Percentiles rank a stretch among this genome's conserved stretches.
Evolutionary conservation across 2,329 filamentous ascomycete species (phyloP).

Genomic region (Monilinia laxa): DNA sequence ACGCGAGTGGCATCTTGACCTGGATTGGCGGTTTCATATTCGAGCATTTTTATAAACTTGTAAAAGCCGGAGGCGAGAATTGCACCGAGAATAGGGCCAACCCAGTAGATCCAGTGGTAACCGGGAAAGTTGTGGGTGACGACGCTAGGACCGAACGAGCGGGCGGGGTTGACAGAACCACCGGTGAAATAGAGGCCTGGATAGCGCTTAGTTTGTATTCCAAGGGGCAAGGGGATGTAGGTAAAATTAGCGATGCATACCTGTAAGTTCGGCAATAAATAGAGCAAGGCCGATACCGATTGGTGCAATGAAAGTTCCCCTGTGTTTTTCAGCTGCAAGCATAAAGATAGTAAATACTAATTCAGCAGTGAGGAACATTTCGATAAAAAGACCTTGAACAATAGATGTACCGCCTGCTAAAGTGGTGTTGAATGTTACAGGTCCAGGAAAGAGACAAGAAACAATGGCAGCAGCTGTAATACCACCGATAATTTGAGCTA

Average conservation of each 20-base stretch:
- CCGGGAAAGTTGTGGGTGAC: conserved; percentile 44
- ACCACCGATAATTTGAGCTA: conserved; percentile 41
- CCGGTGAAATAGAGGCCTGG: conserved; percentile 50
- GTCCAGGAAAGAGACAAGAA: conserved; percentile 39
- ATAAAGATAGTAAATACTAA: conserved; percentile 53
- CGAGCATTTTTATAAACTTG: conserved; percentile 49
- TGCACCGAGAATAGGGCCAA: conserved; percentile 52
- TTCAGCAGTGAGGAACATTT: conserved; percentile 49
- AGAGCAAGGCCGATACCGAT: conserved; percentile 49
- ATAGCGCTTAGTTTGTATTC: not conserved
- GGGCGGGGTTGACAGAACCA: conserved; percentile 49
- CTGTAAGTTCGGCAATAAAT: conserved; percentile 47
- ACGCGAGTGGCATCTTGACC: conserved; percentile 34
- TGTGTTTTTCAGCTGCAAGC: conserved; percentile 51
- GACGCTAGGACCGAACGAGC: conserved; percentile 49
- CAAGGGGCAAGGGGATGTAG: not conserved
- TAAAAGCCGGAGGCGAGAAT: conserved; percentile 52
- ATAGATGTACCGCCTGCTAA: conserved; percentile 44
- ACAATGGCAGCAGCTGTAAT: conserved; percentile 45
- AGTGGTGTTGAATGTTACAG: conserved; percentile 48
- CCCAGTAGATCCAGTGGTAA: conserved; percentile 52
- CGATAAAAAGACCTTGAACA: conserved; percentile 50
- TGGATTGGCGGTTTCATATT: conserved; percentile 49
- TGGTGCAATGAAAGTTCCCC: conserved; percentile 49
- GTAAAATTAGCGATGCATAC: conserved; percentile 14